Conservation (phyloP, 1,284 basidiomycete species). For the Somion occarium region DNA sequence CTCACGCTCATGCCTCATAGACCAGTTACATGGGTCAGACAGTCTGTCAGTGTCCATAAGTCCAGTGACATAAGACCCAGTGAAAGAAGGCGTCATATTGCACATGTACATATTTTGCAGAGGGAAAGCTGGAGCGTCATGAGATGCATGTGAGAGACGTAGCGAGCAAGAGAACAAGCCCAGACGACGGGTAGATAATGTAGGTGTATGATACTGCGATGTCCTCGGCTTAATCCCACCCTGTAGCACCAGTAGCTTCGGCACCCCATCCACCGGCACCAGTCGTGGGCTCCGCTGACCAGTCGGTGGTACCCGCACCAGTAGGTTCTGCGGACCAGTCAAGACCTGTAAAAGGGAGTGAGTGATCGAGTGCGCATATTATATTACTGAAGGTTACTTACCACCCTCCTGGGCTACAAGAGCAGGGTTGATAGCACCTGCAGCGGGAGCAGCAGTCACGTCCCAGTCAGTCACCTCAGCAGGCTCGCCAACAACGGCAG, state of each 20-base stretch:
- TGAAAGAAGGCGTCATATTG: not conserved
- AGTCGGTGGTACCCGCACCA: slow-evolving; percentile 60
- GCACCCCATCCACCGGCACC: slow-evolving; percentile 52
- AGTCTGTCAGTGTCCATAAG: too few relatives aligned
- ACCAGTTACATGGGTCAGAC: too few relatives aligned
- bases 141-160: not conserved
- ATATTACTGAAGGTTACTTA: slow-evolving; percentile 28
- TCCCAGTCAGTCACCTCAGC: slow-evolving; percentile 75
- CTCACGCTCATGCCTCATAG: too few relatives aligned
- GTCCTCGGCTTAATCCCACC: slow-evolving; percentile 57
- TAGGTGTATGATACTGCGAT: not conserved
- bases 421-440: slow-evolving; percentile 74
- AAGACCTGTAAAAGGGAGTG: slow-evolving; percentile 44
- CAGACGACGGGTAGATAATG: not conserved
- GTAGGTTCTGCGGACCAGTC: slow-evolving; percentile 80
- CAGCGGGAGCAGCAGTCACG: slow-evolving; percentile 60
- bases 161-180: slow-evolving; percentile 1
- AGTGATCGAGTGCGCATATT: not conserved
- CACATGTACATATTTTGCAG: not conserved
- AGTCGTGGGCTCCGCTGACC: slow-evolving; percentile 75
- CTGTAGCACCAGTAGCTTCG: slow-evolving; percentile 38
- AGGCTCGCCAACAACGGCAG: slow-evolving; percentile 55
- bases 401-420: slow-evolving; percentile 67
- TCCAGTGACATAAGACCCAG: not conserved
- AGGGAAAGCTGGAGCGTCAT: not conserved